These are phyloP conservation scores for Ogataea minuta DNA, from an alignment of 805 yeast species.

Conservation along the genomic window DNA sequence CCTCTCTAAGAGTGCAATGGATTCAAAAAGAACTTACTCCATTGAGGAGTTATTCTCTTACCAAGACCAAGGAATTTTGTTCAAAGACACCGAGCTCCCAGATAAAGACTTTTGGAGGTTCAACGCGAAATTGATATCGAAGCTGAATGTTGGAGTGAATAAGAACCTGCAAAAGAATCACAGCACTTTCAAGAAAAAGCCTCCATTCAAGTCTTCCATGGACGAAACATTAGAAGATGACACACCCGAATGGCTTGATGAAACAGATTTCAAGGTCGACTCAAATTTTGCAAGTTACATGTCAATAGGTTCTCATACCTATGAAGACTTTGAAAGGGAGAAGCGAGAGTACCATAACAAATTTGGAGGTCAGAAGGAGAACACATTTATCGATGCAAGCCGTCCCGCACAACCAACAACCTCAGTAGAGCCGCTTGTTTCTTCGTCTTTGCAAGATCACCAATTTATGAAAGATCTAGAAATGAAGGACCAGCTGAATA, in stretches of 20 bases:
- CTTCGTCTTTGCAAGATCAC: constrained; percentile 13
- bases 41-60: constrained; percentile 18
- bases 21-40: constrained; percentile 18
- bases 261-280: constrained; percentile 33
- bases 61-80: constrained; percentile 15
- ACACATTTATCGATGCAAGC: constrained; percentile 4
- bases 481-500: constrained; percentile 21
- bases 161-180: constrained; percentile 3
- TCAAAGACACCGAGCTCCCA: constrained; percentile 22
- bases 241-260: constrained; percentile 33
- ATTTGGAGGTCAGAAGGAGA: constrained; percentile 15
- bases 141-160: neutral
- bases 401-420: neutral
- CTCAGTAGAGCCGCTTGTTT: neutral
- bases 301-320: constrained; percentile 25
- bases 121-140: constrained; percentile 14
- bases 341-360: constrained; percentile 23
- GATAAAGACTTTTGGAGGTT: constrained; percentile 26
- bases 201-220: neutral
- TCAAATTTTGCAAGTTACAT: constrained; percentile 27
- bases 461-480: constrained; percentile 21
- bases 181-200: constrained; percentile 8
- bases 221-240: constrained; percentile 21
- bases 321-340: constrained; percentile 32
- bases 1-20: constrained; percentile 3